Base-by-base conservation (phyloP, 192 early-diverging fungal genomes). In the Coemansia sp. region DNA sequence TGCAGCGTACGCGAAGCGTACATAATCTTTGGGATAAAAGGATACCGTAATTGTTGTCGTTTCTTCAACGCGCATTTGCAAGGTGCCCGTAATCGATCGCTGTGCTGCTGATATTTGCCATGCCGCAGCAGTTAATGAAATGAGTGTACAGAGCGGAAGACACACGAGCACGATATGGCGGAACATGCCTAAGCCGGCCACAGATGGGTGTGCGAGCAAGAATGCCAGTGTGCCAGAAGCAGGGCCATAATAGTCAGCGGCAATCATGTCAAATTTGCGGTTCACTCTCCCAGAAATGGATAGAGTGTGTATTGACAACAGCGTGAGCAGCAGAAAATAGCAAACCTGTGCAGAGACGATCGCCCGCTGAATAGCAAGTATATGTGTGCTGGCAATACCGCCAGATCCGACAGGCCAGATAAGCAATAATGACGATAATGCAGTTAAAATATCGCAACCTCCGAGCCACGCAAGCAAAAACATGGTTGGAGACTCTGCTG, bases 281-380 rank as follows among this genome's bases (percentile, higher is more conserved):
- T 51, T n/a, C 19, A 51, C 22, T 51, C 8, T 51, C 8, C 20
- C 49, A 18, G n/a, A 11, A 51, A 51, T 51, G 19, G 49, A 51
- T 23, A 51, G 22, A 22, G 19, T n/a, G 49, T 51, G 49, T 18
- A 51, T 22, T n/a, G 49, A 51, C 8, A 51, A 4, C 49, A 51
- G 49, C 14, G 19, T 51, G 19, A 51, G 49, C 49, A n/a, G 49
- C 19, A 51, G n/a, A 51, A 51, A 51, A 23, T 51, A 51, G 49
- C 19, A 18, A 22, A 51, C 8, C 22, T 51, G 49, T 23, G 49
- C 49, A 51, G 49, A 51, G 23, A 23, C 49, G 19, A 51, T 23
- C n/a, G n/a, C 49, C n/a, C 49, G 49, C 49, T 22, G 49, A 19
- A 51, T 51, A n/a, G 14, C 4, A 19, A 19, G 13, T 51, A 51